phyloP scores from a whole-genome alignment of 2,329 filamentous ascomycete genomes.

The Aspergillus sp. region DNA sequence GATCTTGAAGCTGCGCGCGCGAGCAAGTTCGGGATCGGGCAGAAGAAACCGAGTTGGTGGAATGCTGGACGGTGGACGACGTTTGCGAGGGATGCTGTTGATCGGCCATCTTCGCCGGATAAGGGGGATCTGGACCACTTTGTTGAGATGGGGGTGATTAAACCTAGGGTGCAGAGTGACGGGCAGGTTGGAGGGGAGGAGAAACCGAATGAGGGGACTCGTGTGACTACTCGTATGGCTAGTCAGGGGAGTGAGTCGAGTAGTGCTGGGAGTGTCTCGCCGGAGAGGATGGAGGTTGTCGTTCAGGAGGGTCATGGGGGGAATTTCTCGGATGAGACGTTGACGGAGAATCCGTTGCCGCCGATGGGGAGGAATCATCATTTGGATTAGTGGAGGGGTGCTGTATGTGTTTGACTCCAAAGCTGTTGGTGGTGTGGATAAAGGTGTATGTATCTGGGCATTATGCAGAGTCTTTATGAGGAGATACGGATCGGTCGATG shows the following conservation, averaged over 20 bases:
- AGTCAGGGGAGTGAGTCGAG: slow-evolving; percentile 9
- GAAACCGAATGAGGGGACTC: background rate
- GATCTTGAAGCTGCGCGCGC: slow-evolving; percentile 11
- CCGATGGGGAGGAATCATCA: background rate
- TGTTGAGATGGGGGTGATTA: slow-evolving; percentile 17
- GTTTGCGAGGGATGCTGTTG: slow-evolving; percentile 5
- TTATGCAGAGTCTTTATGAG: too few species aligned
- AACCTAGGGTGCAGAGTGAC: slow-evolving; percentile 2
- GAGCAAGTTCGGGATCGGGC: slow-evolving; percentile 1
- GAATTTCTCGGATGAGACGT: slow-evolving; percentile 1
- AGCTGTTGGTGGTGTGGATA: too few species aligned
- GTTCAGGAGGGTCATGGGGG: slow-evolving; percentile 5
- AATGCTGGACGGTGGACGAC: slow-evolving; percentile 2
- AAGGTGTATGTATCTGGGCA: too few species aligned
- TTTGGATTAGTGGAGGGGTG: background rate
- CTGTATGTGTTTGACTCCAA: background rate
- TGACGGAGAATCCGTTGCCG: background rate
- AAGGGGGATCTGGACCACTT: slow-evolving; percentile 5
- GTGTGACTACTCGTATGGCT: slow-evolving; percentile 7
- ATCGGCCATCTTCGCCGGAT: slow-evolving; percentile 1
- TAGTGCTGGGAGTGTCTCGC: background rate
- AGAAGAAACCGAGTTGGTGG: slow-evolving; percentile 14
- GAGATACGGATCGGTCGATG: too few species aligned
- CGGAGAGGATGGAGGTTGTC: slow-evolving; percentile 6
- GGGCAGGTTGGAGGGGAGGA: background rate